Evolutionary conservation across 2,329 filamentous ascomycete species (phyloP).

Genomic region (Cercospora zeae-maydis): DNA sequence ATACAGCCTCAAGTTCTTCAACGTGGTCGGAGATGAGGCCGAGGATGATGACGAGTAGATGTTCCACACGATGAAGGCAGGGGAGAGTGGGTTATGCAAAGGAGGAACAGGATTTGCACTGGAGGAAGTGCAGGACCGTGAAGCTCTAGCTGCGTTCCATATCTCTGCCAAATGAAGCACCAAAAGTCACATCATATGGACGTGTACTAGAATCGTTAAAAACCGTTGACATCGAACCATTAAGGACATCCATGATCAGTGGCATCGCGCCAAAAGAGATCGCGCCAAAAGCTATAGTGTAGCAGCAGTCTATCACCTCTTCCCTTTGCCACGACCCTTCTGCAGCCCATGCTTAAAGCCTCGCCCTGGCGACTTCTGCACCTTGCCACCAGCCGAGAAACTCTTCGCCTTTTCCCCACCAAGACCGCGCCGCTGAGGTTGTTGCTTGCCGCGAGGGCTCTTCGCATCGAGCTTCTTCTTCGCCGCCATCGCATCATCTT

Average conservation of each 20-base stretch:
- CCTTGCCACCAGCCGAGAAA: conserved; percentile 20
- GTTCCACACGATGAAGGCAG: neutral
- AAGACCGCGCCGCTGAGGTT: conserved; percentile 27
- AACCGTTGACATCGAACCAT: too few relatives aligned
- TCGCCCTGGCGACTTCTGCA: conserved; percentile 23
- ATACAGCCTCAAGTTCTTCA: conserved; percentile 99
- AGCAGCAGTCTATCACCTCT: neutral
- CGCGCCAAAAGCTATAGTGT: neutral
- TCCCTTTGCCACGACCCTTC: conserved; percentile 18
- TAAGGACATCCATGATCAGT: neutral
- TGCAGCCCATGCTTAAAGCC: conserved; percentile 26
- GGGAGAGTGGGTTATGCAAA: neutral
- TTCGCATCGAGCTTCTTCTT: conserved; percentile 35
- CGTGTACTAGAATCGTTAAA: neutral
- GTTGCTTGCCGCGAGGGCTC: conserved; percentile 22
- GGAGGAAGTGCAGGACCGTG: neutral
- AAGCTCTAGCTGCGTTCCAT: neutral
- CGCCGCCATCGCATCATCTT: conserved; percentile 38
- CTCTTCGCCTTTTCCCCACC: conserved; percentile 27
- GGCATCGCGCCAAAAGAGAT: neutral
- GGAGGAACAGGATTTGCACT: neutral
- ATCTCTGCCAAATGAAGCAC: neutral
- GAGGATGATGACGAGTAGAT: conserved; percentile 96
- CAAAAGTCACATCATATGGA: neutral
- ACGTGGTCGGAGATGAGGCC: conserved; percentile 96